Percentiles rank a stretch among this genome's conserved stretches.
These are phyloP conservation scores for Penicillium atrosanguineum DNA, from an alignment of 495 filamentous ascomycete genomes.

Conservation along the genomic window DNA sequence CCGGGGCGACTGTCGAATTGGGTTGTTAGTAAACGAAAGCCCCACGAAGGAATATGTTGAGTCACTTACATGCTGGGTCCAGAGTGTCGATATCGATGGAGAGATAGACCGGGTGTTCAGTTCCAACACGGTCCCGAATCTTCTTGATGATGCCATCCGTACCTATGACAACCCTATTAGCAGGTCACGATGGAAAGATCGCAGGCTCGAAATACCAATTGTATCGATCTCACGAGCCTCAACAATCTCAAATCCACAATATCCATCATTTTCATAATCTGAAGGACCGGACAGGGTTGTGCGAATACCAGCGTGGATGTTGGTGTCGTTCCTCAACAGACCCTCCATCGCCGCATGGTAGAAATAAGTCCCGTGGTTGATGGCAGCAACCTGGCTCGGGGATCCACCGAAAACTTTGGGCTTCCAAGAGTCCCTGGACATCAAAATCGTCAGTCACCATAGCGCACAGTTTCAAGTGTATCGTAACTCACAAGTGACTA, in stretches of 20 bases:
- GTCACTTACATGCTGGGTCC: slow-evolving; percentile 70
- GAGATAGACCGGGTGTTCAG: slow-evolving; percentile 71
- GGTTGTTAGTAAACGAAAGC: background rate
- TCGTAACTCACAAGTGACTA: slow-evolving; percentile 53
- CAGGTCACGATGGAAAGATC: background rate
- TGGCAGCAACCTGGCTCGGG: slow-evolving; percentile 59
- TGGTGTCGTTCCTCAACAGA: slow-evolving; percentile 73
- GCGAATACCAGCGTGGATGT: slow-evolving; percentile 85
- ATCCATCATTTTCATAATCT: slow-evolving; percentile 79
- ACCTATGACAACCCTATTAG: slow-evolving; percentile 15
- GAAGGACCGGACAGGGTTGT: slow-evolving; percentile 68
- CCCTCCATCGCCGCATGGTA: slow-evolving; percentile 69
- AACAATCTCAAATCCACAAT: slow-evolving; percentile 79
- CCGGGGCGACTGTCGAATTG: slow-evolving; percentile 60
- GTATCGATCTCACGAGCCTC: slow-evolving; percentile 79
- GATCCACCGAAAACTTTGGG: slow-evolving; percentile 71
- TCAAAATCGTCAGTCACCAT: background rate
- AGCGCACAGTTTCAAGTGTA: background rate
- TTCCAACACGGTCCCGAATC: slow-evolving; percentile 72
- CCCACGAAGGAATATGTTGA: background rate
- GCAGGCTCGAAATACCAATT: slow-evolving; percentile 49
- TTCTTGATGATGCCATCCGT: slow-evolving; percentile 67
- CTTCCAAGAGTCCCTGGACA: slow-evolving; percentile 58
- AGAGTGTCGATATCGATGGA: slow-evolving; percentile 88
- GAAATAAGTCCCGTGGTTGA: slow-evolving; percentile 88